These are phyloP conservation scores for Podaxis sp. DNA, from an alignment of 768 basidiomycete genomes.

Conservation along the genomic window DNA sequence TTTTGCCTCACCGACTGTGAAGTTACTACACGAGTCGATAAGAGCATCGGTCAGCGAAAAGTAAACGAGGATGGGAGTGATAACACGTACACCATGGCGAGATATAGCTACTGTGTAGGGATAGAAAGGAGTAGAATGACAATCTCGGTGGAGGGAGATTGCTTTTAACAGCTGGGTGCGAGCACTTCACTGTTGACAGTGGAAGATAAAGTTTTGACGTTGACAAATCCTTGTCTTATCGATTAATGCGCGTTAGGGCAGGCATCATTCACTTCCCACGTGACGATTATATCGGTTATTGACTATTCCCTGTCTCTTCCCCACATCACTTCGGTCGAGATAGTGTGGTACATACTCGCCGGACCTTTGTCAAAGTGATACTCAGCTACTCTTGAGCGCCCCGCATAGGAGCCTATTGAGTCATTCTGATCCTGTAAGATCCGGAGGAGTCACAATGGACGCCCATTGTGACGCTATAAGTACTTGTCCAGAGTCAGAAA, in stretches of 20 bases:
- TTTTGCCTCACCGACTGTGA: slow-evolving; percentile 73
- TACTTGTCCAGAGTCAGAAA: not conserved
- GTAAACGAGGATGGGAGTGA: slow-evolving; percentile 12
- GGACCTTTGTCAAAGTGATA: not conserved
- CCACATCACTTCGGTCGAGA: not conserved
- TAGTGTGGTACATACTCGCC: not conserved
- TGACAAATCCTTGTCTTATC: slow-evolving; percentile 42
- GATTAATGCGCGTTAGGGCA: slow-evolving; percentile 38
- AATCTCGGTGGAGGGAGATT: slow-evolving; percentile 32
- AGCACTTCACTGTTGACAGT: slow-evolving; percentile 37
- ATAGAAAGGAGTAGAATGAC: slow-evolving; percentile 23
- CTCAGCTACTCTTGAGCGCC: not conserved
- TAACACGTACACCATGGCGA: slow-evolving; percentile 78
- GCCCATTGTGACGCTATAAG: not conserved
- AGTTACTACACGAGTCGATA: slow-evolving; percentile 60
- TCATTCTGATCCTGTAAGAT: not conserved
- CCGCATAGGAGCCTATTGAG: not conserved
- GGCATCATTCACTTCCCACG: slow-evolving; percentile 18
- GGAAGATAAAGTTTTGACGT: slow-evolving; percentile 37
- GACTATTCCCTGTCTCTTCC: not conserved
- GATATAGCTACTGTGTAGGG: slow-evolving; percentile 42
- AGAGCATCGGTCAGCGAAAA: slow-evolving; percentile 31
- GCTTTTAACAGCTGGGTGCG: slow-evolving; percentile 31
- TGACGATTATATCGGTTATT: not conserved
- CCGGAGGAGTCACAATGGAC: not conserved